A percentile compares a stretch with the other conserved stretches of the same genome.
These are phyloP conservation scores for Phalaenopsis aphrodite DNA, from an alignment of 106 monocot species.

Conservation along the genomic window DNA sequence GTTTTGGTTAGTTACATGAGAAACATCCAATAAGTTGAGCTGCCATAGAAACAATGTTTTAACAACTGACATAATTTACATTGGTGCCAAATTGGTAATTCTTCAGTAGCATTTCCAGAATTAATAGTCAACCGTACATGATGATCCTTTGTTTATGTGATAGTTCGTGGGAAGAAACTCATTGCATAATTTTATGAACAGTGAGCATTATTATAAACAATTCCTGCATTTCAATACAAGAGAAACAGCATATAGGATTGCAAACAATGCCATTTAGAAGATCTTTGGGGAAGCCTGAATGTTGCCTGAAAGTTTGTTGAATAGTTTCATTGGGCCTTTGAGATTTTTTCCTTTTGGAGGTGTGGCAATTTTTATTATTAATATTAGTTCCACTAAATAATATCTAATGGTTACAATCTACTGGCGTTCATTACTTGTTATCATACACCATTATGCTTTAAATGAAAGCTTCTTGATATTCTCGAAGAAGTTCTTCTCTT, in stretches of 20 bases:
- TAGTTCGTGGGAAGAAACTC: background rate
- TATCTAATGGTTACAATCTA: no score
- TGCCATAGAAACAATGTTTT: background rate
- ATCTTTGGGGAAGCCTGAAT: background rate
- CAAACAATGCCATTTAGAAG: background rate
- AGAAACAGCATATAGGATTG: background rate
- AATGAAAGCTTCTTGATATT: no score
- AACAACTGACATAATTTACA: background rate
- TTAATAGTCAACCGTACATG: background rate
- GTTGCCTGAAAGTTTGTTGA: background rate
- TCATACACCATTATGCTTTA: no score
- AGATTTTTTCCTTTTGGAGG: no score
- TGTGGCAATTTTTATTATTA: no score
- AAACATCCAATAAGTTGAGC: background rate
- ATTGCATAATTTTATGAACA: background rate
- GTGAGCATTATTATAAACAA: background rate
- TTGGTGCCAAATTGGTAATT: background rate
- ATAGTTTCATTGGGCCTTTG: background rate
- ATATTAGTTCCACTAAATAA: no score
- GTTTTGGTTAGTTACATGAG: background rate
- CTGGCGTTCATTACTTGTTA: no score
- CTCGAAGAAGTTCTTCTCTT: no score
- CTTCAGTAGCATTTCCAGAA: background rate
- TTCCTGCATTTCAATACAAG: no score
- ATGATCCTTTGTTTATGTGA: background rate